Evolutionary conservation across 116 monocot species (phyloP).

Genomic region (Phalaenopsis hybrid): DNA sequence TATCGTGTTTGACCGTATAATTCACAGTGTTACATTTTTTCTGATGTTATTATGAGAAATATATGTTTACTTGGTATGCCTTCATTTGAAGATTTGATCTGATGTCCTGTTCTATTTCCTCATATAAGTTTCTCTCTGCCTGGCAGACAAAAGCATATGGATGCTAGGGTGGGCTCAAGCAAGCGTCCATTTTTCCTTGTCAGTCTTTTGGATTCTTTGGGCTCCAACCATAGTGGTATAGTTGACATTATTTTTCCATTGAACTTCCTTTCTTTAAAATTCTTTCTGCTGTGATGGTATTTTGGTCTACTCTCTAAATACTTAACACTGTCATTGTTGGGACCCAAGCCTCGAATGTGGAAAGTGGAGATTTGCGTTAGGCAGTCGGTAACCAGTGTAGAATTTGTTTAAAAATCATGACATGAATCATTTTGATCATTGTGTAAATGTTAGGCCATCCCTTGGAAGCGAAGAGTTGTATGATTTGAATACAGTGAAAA

Average conservation of each 20-base stretch:
- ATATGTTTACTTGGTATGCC: not conserved
- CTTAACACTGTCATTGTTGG: no score
- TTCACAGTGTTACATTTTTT: not conserved
- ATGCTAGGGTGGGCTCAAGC: conserved; percentile 66
- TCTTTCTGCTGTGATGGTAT: not conserved
- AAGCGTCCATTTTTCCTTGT: conserved; percentile 70
- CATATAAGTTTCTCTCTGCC: conserved; percentile 8
- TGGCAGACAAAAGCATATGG: conserved; percentile 77
- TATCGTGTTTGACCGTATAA: not conserved
- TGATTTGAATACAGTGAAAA: no score
- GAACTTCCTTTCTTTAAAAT: conserved; percentile 1
- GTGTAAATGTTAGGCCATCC: no score
- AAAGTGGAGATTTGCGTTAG: no score
- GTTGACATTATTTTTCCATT: not conserved
- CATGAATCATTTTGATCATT: no score
- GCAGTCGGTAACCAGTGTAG: no score
- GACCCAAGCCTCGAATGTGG: no score
- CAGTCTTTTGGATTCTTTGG: conserved; percentile 82
- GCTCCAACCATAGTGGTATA: conserved; percentile 91
- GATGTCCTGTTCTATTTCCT: not conserved
- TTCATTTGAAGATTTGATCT: not conserved
- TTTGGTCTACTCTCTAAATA: not conserved
- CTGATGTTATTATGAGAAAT: not conserved
- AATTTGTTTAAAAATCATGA: no score
- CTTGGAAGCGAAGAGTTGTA: no score